Evolutionary conservation across 768 basidiomycete species (phyloP), one percentile per base, ranked within the genome.

Genomic region (Symmetrospora coprosmae): DNA sequence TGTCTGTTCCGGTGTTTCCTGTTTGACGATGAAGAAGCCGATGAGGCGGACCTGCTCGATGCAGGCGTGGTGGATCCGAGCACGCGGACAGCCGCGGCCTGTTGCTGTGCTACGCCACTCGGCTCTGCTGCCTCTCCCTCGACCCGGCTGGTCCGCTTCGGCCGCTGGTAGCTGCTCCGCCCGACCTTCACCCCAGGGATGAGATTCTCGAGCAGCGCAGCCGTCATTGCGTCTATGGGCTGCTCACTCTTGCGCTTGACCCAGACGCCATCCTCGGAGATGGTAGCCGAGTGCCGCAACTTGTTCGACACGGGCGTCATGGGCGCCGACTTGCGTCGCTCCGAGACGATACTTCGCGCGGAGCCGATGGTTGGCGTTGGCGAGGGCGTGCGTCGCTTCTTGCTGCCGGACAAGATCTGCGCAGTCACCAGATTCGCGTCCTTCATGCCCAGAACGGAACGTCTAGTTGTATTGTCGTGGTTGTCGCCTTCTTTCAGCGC

Each of bases 341-440:
- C 40, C 25, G 52, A 55, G 17, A 33, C 40, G 37, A 55, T 28
- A 27, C 28, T 34, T 25, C 43, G 43, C 25, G 13, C 23, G 9
- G 55, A 58, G n/a, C 28, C 31, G 6, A 58, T 43, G n/a, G 38
- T 23, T 8, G 55, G 55, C n/a, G 55, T 31, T 9, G 39, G 41
- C 25, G 55, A 41, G 2, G 55, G 55, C 7, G 55, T 43, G 13
- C 55, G 41, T 19, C 46, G 31, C 40, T 31, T 47, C 41, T 58
- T n/a, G n/a, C n/a, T n/a, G n/a, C n/a, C 55, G 13, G 40, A 25
- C 3, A 58, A 35, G 13, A 58, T 58, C 38, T 40, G 39, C 2
- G 37, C 31, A 19, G 55, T 58, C n/a, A 58, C n/a, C 23, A 28
- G 31, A 30, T 58, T 58, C 17, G 23, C 28, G 46, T 58, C 55